A percentile compares a stretch with the other conserved stretches of the same genome.
Evolutionary conservation across 495 filamentous ascomycete genomes (phyloP).

Genomic region (Thozetella sp.): DNA sequence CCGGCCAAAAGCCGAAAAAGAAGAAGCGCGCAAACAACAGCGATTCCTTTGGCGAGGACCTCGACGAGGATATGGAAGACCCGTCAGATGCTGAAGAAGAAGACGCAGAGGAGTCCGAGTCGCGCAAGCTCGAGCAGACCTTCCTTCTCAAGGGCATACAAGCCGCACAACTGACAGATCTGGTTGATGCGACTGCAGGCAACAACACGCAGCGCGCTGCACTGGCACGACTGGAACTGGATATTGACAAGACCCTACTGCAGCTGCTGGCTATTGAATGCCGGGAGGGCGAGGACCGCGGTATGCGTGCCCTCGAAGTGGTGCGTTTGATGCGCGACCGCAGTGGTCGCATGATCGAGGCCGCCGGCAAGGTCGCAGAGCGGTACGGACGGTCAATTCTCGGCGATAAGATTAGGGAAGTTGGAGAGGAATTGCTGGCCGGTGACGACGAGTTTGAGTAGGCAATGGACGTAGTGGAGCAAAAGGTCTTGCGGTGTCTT

Average conservation of each 20-base stretch:
- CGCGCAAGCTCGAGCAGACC: slow-evolving; percentile 66
- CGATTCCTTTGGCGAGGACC: slow-evolving; percentile 24
- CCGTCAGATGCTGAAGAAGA: slow-evolving; percentile 32
- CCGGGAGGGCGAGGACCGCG: slow-evolving; percentile 85
- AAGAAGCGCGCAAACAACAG: slow-evolving; percentile 27
- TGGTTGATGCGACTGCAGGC: slow-evolving; percentile 60
- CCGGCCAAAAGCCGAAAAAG: slow-evolving; percentile 37
- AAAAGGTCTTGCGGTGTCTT: neutral
- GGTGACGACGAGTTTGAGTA: slow-evolving; percentile 53
- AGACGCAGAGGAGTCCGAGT: slow-evolving; percentile 36
- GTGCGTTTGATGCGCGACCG: slow-evolving; percentile 77
- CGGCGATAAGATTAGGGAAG: slow-evolving; percentile 82
- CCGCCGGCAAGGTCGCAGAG: slow-evolving; percentile 80
- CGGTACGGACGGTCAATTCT: slow-evolving; percentile 76
- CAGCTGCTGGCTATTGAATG: slow-evolving; percentile 92
- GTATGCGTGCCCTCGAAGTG: slow-evolving; percentile 89
- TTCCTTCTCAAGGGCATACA: slow-evolving; percentile 76
- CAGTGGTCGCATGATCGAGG: slow-evolving; percentile 82
- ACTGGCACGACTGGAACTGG: slow-evolving; percentile 70
- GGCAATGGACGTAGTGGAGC: slow-evolving; percentile 5
- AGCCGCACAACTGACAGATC: slow-evolving; percentile 71
- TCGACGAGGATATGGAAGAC: slow-evolving; percentile 33
- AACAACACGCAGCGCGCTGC: slow-evolving; percentile 64
- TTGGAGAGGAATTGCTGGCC: slow-evolving; percentile 65
- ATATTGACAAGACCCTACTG: slow-evolving; percentile 84